Evolutionary conservation across 139 green algal species (phyloP).

Genomic region (Chlorella ohadii): DNA sequence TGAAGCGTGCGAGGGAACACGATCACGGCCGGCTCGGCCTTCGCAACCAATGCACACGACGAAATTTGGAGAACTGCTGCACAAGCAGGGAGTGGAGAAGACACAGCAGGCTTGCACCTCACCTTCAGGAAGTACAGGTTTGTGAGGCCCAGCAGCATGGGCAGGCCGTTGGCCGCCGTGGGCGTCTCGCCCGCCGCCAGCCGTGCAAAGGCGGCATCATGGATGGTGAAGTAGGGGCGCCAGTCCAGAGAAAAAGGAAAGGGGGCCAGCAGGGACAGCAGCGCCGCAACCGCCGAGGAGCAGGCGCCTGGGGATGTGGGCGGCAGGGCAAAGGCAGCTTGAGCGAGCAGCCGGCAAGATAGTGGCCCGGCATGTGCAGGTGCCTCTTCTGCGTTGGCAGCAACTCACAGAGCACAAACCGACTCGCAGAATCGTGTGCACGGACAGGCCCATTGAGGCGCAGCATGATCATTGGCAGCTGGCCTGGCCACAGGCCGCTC

Average conservation of each 20-base stretch:
- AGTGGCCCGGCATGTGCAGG: too few species aligned
- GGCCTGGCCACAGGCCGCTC: neutral
- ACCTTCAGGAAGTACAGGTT: conserved; percentile 93
- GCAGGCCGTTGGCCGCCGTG: conserved; percentile 45
- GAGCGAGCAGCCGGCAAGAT: neutral
- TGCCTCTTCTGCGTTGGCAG: too few species aligned
- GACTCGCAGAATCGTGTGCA: too few species aligned
- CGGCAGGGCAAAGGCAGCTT: neutral
- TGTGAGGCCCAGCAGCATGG: conserved; percentile 86
- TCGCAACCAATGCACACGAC: too few species aligned
- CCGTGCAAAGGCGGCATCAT: conserved; percentile 79
- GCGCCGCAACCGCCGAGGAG: conserved; percentile 71
- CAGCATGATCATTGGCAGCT: too few species aligned
- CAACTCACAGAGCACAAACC: too few species aligned
- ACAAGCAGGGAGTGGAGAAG: too few species aligned
- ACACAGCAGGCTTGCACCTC: too few species aligned
- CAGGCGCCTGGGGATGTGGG: conserved; percentile 46
- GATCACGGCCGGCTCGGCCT: too few species aligned
- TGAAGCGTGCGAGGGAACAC: too few species aligned
- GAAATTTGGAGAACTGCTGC: too few species aligned
- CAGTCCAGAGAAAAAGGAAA: conserved; percentile 81
- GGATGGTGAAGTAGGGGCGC: conserved; percentile 95
- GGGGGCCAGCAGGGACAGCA: conserved; percentile 78
- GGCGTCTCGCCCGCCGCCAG: conserved; percentile 58
- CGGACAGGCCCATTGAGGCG: too few species aligned